A percentile compares a stretch with the other conserved stretches of the same genome.
Evolutionary conservation across 2,329 filamentous ascomycete species (phyloP).

Genomic region (Geoglossum cookeanum): DNA sequence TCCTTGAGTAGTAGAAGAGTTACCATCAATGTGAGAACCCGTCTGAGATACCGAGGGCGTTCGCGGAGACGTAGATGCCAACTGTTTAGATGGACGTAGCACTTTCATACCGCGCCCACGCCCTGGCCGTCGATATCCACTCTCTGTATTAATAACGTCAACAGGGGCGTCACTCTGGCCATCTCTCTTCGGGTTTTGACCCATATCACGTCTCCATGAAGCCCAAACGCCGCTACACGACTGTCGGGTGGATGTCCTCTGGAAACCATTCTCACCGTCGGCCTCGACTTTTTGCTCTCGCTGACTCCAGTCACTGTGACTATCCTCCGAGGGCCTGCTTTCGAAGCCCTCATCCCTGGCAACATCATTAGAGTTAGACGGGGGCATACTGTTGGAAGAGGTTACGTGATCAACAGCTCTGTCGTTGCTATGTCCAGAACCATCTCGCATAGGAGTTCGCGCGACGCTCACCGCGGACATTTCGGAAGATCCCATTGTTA

Average conservation of each 20-base stretch:
- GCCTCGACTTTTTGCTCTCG: neutral
- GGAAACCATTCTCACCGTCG: neutral
- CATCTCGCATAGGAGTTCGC: neutral
- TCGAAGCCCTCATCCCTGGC: neutral
- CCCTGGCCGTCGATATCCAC: constrained; percentile 5
- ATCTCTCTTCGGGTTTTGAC: constrained; percentile 7
- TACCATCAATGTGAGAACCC: constrained; percentile 14
- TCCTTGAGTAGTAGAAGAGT: constrained; percentile 9
- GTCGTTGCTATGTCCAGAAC: too few relatives aligned
- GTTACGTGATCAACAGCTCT: too few relatives aligned
- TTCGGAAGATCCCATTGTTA: neutral
- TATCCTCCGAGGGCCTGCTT: neutral
- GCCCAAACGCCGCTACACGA: constrained; percentile 27
- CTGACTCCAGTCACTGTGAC: neutral
- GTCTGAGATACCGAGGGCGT: constrained; percentile 15
- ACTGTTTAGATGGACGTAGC: constrained; percentile 55
- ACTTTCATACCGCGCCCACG: constrained; percentile 67
- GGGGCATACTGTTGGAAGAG: neutral
- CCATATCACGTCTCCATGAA: constrained; percentile 41
- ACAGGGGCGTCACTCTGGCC: constrained; percentile 19
- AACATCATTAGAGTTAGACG: neutral
- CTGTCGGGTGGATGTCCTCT: neutral
- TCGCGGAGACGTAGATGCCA: constrained; percentile 29
- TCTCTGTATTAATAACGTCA: constrained; percentile 9
- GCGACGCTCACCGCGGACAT: neutral